These are phyloP conservation scores for Arachnomyces sp. DNA, from an alignment of 2,329 filamentous ascomycete species.

Conservation along the genomic window DNA sequence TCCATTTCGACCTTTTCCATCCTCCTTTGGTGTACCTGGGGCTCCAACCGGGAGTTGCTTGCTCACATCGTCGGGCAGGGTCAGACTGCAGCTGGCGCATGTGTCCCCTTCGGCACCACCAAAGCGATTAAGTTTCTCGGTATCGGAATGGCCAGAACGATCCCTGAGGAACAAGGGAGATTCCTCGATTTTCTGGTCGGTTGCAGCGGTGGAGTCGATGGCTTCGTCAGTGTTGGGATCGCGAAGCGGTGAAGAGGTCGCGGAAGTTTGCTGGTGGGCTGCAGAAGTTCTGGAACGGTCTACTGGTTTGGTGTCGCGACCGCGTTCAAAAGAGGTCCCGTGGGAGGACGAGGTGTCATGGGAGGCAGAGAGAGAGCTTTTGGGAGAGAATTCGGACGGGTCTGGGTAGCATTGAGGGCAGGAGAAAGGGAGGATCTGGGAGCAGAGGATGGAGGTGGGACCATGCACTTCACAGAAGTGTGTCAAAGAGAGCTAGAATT, in stretches of 20 bases:
- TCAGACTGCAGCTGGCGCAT: constrained; percentile 51
- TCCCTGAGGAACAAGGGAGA: constrained; percentile 44
- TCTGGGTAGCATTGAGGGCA: constrained; percentile 45
- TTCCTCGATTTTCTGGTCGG: constrained; percentile 33
- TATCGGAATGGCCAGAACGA: constrained; percentile 32
- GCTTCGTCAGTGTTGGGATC: constrained; percentile 5
- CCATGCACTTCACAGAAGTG: constrained; percentile 57
- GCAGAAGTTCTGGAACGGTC: constrained; percentile 8
- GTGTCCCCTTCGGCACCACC: constrained; percentile 41
- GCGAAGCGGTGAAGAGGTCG: constrained; percentile 9
- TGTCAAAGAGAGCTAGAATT: constrained; percentile 48
- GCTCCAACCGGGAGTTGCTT: constrained; percentile 46
- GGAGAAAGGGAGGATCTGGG: constrained; percentile 47
- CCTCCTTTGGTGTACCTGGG: constrained; percentile 42
- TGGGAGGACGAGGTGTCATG: constrained; percentile 19
- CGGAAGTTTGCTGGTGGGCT: constrained; percentile 10
- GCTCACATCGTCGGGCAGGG: constrained; percentile 46
- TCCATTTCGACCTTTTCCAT: constrained; percentile 42
- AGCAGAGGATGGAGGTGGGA: constrained; percentile 54
- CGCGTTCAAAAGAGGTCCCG: constrained; percentile 10
- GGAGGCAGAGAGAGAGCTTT: constrained; percentile 29
- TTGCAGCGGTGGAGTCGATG: constrained; percentile 15
- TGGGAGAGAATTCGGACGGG: constrained; percentile 30
- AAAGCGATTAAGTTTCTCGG: constrained; percentile 37
- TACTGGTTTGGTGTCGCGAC: constrained; percentile 13